Conservation (phyloP, 441 rosid genomes). For the Melastoma candidum region DNA sequence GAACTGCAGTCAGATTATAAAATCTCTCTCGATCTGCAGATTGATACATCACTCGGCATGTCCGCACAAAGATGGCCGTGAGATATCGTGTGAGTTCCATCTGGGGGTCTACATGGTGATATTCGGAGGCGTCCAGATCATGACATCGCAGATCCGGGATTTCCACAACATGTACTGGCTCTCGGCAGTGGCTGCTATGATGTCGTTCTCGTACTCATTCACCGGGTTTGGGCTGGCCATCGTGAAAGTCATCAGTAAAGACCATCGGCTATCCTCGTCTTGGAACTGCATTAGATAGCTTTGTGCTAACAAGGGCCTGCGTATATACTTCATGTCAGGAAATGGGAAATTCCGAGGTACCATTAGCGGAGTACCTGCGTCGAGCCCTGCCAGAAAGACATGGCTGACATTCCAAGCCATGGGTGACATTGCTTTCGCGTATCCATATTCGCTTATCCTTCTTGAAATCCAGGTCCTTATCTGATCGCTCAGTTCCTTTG, state of each 20-base stretch:
- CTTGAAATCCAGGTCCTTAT: conserved; percentile 15
- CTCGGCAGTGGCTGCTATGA: conserved; percentile 10
- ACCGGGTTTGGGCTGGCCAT: conserved; percentile 10
- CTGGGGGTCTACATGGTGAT: conserved; percentile 7
- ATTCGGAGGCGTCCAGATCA: conserved; percentile 10
- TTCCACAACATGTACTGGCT: conserved; percentile 14
- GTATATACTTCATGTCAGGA: neutral
- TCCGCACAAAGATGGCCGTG: conserved; percentile 3
- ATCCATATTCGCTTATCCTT: conserved; percentile 8
- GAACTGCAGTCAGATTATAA: neutral
- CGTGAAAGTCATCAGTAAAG: conserved; percentile 2
- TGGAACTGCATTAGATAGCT: neutral
- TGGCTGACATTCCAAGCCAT: conserved; percentile 13
- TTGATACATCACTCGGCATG: conserved; percentile 8
- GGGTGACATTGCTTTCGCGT: conserved; percentile 14
- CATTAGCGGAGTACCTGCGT: conserved; percentile 2
- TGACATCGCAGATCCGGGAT: conserved; percentile 14
- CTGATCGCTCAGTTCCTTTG: neutral
- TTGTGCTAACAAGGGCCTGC: neutral
- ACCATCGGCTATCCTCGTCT: neutral
- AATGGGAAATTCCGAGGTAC: conserved; percentile 12
- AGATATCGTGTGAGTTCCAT: conserved; percentile 2
- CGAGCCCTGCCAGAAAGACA: conserved; percentile 1
- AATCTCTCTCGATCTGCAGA: conserved; percentile 2
- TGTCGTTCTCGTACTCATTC: conserved; percentile 13